Conservation (phyloP, 495 filamentous ascomycete genomes). For the Trichoderma reesei region DNA sequence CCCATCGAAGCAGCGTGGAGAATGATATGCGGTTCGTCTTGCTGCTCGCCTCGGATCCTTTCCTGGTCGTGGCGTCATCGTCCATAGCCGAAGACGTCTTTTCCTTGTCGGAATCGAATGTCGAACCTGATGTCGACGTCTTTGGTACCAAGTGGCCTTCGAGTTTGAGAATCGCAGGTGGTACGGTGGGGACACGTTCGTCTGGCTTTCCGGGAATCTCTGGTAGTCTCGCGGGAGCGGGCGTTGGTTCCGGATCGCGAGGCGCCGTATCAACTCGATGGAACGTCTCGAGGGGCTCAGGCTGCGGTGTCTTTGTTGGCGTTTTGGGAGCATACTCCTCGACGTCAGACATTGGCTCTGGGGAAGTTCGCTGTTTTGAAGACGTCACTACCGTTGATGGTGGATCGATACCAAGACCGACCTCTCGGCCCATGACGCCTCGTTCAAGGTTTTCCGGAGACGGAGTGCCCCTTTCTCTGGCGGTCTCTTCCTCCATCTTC, state of each 20-base stretch:
- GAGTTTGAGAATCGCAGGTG: background rate
- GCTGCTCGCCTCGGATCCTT: conserved; percentile 33
- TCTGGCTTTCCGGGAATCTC: background rate
- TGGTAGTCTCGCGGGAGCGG: background rate
- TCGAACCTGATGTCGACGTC: conserved; percentile 18
- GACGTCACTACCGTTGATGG: conserved; percentile 38
- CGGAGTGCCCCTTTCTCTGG: conserved; percentile 32
- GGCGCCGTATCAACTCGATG: conserved; percentile 1
- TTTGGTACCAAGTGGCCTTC: background rate
- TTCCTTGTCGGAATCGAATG: conserved; percentile 26
- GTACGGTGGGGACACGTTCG: background rate
- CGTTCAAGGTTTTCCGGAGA: conserved; percentile 45
- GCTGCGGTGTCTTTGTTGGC: background rate
- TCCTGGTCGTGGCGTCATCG: conserved; percentile 23
- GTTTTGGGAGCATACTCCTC: conserved; percentile 12
- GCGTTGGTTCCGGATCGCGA: background rate
- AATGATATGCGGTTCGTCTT: conserved; percentile 40
- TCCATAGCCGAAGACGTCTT: conserved; percentile 30
- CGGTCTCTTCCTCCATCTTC: conserved; percentile 30
- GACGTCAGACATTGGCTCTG: conserved; percentile 8
- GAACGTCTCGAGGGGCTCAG: background rate
- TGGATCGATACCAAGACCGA: conserved; percentile 34
- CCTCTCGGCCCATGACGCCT: conserved; percentile 43
- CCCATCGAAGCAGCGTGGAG: conserved; percentile 67
- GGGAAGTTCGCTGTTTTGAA: conserved; percentile 30